These are phyloP conservation scores for Chlorella variabilis DNA, from an alignment of 163 green algal genomes.

Conservation along the genomic window DNA sequence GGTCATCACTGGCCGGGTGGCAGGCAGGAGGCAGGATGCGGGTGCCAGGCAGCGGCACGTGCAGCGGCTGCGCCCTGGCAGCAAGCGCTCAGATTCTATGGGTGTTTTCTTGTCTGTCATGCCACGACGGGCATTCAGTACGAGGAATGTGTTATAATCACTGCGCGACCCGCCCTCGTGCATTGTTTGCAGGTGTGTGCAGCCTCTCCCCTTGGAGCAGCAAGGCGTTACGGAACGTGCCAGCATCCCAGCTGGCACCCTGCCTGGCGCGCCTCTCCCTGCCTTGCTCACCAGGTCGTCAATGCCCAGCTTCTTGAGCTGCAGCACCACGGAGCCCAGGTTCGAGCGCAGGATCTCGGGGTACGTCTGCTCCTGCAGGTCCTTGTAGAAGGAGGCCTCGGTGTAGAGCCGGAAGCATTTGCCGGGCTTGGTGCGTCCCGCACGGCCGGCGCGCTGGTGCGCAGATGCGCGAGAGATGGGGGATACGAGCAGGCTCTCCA, in stretches of 20 bases:
- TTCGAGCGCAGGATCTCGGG: constrained; percentile 99
- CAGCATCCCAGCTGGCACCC: no score
- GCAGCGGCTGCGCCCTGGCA: no score
- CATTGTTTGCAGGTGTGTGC: no score
- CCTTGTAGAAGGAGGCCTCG: constrained; percentile 87
- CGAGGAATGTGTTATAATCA: constrained; percentile 77
- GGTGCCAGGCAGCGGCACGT: neutral
- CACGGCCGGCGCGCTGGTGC: constrained; percentile 95
- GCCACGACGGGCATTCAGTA: constrained; percentile 50
- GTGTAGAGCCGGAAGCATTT: constrained; percentile 45
- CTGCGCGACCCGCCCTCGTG: constrained; percentile 40
- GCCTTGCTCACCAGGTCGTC: constrained; percentile 91
- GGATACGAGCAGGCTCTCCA: constrained; percentile 98
- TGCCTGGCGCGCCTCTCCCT: no score
- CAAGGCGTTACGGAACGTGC: no score
- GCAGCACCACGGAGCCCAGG: constrained; percentile 95
- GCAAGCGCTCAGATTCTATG: constrained; percentile 81
- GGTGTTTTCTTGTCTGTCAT: constrained; percentile 59
- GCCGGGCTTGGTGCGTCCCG: constrained; percentile 94
- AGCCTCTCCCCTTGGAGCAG: no score
- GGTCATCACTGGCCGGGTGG: constrained; percentile 21
- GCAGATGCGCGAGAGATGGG: constrained; percentile 95
- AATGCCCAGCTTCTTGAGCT: constrained; percentile 99
- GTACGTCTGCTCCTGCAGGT: constrained; percentile 99
- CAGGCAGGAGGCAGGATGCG: neutral